Evolutionary conservation across 352 stramenopile species (phyloP).

Genomic region (Phytophthora ohioensis): DNA sequence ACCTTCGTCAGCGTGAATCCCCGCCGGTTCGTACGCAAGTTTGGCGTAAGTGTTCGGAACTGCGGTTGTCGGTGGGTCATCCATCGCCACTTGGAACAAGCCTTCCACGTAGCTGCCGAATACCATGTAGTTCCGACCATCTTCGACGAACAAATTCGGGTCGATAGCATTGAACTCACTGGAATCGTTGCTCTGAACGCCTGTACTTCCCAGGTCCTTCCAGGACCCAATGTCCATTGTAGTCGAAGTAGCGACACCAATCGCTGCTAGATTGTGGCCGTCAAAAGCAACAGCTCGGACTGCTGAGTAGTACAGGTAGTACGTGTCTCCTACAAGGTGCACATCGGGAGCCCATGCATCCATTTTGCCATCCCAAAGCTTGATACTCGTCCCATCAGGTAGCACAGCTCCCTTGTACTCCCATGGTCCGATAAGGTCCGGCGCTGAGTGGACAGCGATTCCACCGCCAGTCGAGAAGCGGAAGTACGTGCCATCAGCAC

Average conservation of each 20-base stretch:
- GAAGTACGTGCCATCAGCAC: constrained; percentile 39
- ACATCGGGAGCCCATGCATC: constrained; percentile 31
- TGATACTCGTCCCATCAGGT: constrained; percentile 35
- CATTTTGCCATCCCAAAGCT: constrained; percentile 38
- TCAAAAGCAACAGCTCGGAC: constrained; percentile 24
- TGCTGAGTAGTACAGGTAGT: constrained; percentile 42
- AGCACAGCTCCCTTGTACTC: constrained; percentile 32
- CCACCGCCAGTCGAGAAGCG: constrained; percentile 36
- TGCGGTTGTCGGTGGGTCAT: constrained; percentile 12
- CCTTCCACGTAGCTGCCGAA: constrained; percentile 37
- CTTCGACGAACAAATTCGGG: constrained; percentile 28
- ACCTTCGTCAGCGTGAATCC: constrained; percentile 26
- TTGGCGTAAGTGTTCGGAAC: constrained; percentile 25
- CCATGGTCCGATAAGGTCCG: constrained; percentile 27
- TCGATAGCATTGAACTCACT: constrained; percentile 40
- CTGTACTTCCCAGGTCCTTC: constrained; percentile 29
- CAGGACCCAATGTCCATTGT: constrained; percentile 35
- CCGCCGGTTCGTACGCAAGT: constrained; percentile 27
- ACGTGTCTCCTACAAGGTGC: constrained; percentile 34
- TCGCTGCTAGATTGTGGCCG: constrained; percentile 29
- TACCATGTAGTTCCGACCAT: constrained; percentile 29
- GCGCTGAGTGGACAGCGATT: constrained; percentile 30
- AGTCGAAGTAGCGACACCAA: constrained; percentile 26
- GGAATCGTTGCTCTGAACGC: constrained; percentile 27
- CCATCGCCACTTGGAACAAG: constrained; percentile 27